Conservation (phyloP, 768 basidiomycete species). For the Boletus barrowsii region DNA sequence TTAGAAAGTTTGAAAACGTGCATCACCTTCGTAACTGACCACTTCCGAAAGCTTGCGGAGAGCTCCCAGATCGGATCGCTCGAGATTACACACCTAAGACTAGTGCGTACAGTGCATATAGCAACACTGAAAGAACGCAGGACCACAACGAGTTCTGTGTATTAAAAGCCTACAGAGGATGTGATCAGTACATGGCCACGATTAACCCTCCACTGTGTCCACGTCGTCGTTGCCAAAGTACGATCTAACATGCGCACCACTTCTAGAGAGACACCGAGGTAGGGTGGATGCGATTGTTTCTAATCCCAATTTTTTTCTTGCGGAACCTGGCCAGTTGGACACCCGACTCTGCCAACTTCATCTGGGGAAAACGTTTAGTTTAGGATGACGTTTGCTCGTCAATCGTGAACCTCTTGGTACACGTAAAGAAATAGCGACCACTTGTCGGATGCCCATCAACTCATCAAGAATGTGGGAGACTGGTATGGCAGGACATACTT, state of each 20-base stretch:
- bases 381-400: background rate
- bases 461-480: background rate
- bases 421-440: slow-evolving; percentile 26
- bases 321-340: slow-evolving; percentile 20
- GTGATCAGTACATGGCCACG: too few relatives aligned
- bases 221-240: too few relatives aligned
- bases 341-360: slow-evolving; percentile 17
- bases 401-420: background rate
- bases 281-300: slow-evolving; percentile 21
- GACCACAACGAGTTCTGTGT: too few relatives aligned
- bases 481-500: slow-evolving; percentile 13
- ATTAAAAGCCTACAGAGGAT: too few relatives aligned
- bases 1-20: too few relatives aligned
- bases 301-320: slow-evolving; percentile 24
- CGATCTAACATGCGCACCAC: slow-evolving; percentile 23
- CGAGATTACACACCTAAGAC: too few relatives aligned
- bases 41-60: too few relatives aligned
- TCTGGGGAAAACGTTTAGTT: slow-evolving; percentile 8
- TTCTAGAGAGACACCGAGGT: slow-evolving; percentile 23
- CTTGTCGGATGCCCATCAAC: slow-evolving; percentile 11
- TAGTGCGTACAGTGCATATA: too few relatives aligned
- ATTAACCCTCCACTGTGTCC: too few relatives aligned
- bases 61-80: too few relatives aligned
- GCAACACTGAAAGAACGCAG: too few relatives aligned
- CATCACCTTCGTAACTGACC: too few relatives aligned